Evolutionary conservation across 2,329 filamentous ascomycete species (phyloP).

Genomic region (Botrytis byssoidea): DNA sequence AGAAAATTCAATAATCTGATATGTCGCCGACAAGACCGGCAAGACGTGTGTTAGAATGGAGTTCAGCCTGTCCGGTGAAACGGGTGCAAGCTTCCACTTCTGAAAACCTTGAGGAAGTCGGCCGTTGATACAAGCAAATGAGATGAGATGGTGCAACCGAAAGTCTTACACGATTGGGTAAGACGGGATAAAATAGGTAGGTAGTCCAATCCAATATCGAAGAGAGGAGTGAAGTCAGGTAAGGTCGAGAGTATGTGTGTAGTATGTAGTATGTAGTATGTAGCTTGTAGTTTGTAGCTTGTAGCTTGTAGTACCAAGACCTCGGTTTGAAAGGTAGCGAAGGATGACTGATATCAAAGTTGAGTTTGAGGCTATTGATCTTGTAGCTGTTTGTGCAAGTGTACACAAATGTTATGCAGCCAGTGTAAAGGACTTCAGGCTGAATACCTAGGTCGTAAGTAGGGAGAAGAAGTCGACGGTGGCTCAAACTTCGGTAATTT

Average conservation of each 20-base stretch:
- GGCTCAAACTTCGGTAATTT: background rate
- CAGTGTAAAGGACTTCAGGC: background rate
- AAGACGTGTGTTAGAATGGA: background rate
- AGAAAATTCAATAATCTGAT: conserved; percentile 14
- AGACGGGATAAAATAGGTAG: conserved; percentile 5
- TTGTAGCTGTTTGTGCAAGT: background rate
- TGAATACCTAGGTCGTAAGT: background rate
- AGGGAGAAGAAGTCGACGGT: background rate
- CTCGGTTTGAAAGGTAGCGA: background rate
- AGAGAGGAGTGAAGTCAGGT: background rate
- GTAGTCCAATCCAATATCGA: conserved; percentile 1
- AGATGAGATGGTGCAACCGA: conserved; percentile 12
- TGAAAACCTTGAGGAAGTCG: background rate
- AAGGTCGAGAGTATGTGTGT: background rate
- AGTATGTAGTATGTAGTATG: background rate
- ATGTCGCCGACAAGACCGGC: conserved; percentile 19
- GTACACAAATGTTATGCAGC: conserved; percentile 11
- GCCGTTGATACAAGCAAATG: conserved; percentile 11
- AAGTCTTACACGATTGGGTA: conserved; percentile 16
- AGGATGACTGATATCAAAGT: background rate
- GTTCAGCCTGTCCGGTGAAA: conserved; percentile 20
- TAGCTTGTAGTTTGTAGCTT: background rate
- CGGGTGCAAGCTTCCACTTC: conserved; percentile 18
- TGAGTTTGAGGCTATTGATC: background rate
- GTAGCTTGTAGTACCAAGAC: background rate